These are phyloP conservation scores for Solanum pennellii DNA, from an alignment of 257 asterid genomes.

Conservation along the genomic window DNA sequence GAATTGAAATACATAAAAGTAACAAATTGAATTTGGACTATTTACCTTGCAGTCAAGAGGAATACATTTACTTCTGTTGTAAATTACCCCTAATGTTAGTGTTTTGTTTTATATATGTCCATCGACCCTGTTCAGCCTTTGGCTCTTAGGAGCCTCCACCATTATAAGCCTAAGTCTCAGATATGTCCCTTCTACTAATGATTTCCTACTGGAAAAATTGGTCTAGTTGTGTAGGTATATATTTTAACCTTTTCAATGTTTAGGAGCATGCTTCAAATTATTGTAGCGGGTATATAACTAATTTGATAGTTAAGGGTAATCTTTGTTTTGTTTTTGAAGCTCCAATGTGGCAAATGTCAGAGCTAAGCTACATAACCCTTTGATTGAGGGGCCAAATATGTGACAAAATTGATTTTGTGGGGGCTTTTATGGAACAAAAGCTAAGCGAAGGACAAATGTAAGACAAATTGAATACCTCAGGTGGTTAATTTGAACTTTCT, in stretches of 20 bases:
- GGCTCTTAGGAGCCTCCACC: not conserved
- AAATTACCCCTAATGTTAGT: not conserved
- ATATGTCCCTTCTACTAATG: not conserved
- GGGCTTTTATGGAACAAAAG: not conserved
- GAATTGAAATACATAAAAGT: not conserved
- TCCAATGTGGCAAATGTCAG: not conserved
- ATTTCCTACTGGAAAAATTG: not conserved
- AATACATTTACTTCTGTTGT: not conserved
- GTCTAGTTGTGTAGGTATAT: not conserved
- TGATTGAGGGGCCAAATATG: not conserved
- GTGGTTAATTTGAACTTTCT: not conserved
- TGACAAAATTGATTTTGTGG: not conserved
- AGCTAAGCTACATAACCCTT: not conserved
- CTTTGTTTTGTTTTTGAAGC: not conserved
- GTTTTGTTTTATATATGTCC: not conserved
- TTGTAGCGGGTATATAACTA: not conserved
- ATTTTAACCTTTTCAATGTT: not conserved
- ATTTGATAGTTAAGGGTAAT: not conserved
- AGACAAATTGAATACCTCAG: not conserved
- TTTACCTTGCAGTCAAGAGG: not conserved
- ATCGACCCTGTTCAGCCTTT: not conserved
- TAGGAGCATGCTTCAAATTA: not conserved
- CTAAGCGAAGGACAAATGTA: not conserved
- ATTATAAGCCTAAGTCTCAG: not conserved
- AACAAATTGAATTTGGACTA: not conserved